Base-by-base conservation (phyloP, 176 grass and related monocot genomes). In the Sorghum bicolor region DNA sequence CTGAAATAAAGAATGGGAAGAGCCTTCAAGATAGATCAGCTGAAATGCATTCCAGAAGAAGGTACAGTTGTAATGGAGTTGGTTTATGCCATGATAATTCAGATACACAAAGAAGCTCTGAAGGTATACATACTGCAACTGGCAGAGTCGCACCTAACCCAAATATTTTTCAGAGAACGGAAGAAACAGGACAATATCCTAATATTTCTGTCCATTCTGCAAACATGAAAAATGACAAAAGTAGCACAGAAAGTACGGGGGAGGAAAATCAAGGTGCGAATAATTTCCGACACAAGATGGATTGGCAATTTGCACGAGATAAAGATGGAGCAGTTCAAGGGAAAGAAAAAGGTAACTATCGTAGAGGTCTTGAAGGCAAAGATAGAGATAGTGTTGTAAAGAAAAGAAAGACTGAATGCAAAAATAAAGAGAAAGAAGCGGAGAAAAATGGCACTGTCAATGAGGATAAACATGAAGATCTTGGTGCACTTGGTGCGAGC, bases 261-360 rank as follows among this genome's bases (percentile, higher is more conserved):
- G 84, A 81, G 26, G 85, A 74, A 60, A 85, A 76, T 10, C 29
- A 8, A 79, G 33, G 70, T 38, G 11, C 52, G 36, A 75, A 77
- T 29, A 52, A 79, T 45, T 53, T 53, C 74, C 45, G 41, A 77
- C 10, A 29, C 41, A 61, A 76, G 31, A 77, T 30, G 34, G 70
- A 69, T 66, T 57, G 33, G 66, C 57, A 82, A 70, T 29, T 67
- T 64, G 75, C 48, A 57, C 47, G 4, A 31, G 34, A 43, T 79
- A 85, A 84, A 83, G 55, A 61, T 29, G 73, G 26, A 79, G 36
- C 3, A 72, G 29, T 70, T 55, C 74, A 86, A 65, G 52, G 47
- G 86, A 91, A 81, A 34, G 45, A 55, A 73, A 89, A 84, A 67
- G 74, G 2, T 34, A 73, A 88, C 40, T 53, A 86, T 86, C 43